Evolutionary conservation across 768 basidiomycete genomes (phyloP), one percentile per base, ranked within the genome.

Genomic region (Phlegmacium glaucopus): DNA sequence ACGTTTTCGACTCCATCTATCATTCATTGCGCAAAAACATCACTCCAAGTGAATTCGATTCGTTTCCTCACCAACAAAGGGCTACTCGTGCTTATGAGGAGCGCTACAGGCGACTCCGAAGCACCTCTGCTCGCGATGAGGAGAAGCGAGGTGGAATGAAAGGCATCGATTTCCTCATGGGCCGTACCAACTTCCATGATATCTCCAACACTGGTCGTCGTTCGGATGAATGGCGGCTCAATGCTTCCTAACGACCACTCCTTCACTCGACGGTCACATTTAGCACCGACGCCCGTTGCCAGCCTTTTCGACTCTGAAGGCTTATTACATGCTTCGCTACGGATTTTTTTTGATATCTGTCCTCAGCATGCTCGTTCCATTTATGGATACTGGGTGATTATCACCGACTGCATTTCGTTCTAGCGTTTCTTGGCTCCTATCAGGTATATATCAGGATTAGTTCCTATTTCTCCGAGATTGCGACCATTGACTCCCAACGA

Each of bases 101-200:
- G 12, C 71, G 82, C 7, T 79, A 72, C 53, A 49, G 67, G 8
- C 64, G 72, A 5, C 64, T 71, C 9, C 54, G 59, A 0, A 64
- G 65, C 15, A 53, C 61, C 4, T 60, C 59, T 28, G 65, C 59
- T 0, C 69, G 70, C 35, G 70, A 69, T 15, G 67, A 69, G 34
- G 80, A 83, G 68, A 73, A 75, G 53, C 62, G 58, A 4, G 70
- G 71, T 42, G 80, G 79, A 0, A 67, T 83, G 51, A 78, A 75
- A 56, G 69, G 82, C 44, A 72, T 84, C 4, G 83, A 85, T 59
- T 82, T 82, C 56, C 63, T 84, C 42, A 67, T 73, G 57, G 74
- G 69, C 4, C 62, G 59, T 9, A 72, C 65, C 1, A 62, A 58
- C 29, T 79, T 81, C 67, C 57, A 67, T 55, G 76, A 77, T n/a